Evolutionary conservation across 1,139 yeast genomes (phyloP).

Genomic region (Zhuliangozyma blackwelliae): DNA sequence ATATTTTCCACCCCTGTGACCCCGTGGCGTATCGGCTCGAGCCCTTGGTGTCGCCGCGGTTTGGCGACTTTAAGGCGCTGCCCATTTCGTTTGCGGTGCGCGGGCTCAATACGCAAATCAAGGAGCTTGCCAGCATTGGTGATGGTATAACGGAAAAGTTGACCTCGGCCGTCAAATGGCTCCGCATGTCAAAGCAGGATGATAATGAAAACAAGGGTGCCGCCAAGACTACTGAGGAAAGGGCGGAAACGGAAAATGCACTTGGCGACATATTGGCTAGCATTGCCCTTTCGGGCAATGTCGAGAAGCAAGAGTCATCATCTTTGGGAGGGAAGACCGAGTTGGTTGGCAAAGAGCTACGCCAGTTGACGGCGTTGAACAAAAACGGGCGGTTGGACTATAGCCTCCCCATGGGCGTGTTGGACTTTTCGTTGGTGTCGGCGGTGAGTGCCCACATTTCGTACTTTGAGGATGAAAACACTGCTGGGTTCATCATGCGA

Average conservation of each 20-base stretch:
- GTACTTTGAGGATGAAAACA: conserved; percentile 82
- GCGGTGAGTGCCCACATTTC: conserved; percentile 86
- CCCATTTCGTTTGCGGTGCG: conserved; percentile 53
- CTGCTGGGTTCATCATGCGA: conserved; percentile 71
- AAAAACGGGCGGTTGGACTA: conserved; percentile 78
- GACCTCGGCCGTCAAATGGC: conserved; percentile 44
- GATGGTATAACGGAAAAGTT: conserved; percentile 45
- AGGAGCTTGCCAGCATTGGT: conserved; percentile 36
- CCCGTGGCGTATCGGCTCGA: conserved; percentile 86
- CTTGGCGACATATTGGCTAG: conserved; percentile 41
- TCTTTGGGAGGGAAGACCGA: conserved; percentile 11
- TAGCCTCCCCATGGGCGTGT: conserved; percentile 70
- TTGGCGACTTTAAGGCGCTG: conserved; percentile 57
- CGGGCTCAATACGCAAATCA: conserved; percentile 43
- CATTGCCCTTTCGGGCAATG: conserved; percentile 20
- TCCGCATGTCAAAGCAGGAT: conserved; percentile 20
- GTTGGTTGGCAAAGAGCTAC: conserved; percentile 25
- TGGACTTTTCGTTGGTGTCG: conserved; percentile 73
- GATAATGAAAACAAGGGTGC: background rate
- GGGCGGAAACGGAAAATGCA: conserved; percentile 33
- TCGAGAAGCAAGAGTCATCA: conserved; percentile 1
- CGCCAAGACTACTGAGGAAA: conserved; percentile 17
- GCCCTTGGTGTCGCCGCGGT: conserved; percentile 60
- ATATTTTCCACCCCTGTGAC: conserved; percentile 83
- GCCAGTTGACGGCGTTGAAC: conserved; percentile 45